Percentiles rank a stretch among this genome's conserved stretches.
phyloP scores from a whole-genome alignment of 768 basidiomycete genomes.

The Mycena latifolia region DNA sequence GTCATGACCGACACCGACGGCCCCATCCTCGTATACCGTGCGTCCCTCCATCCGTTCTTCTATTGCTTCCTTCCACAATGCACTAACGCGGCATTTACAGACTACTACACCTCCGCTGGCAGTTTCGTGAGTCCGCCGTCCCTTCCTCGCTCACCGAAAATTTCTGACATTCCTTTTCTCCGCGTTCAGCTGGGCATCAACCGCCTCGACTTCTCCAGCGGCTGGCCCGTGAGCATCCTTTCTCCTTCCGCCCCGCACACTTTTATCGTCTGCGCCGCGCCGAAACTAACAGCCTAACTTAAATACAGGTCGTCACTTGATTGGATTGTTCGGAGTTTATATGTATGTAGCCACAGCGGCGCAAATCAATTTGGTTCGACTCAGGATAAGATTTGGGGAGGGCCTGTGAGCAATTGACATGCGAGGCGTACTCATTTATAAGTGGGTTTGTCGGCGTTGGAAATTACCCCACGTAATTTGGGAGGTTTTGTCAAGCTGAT shows the following conservation, averaged over 20 bases:
- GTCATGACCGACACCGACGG: constrained; percentile 59
- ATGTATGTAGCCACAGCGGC: no score
- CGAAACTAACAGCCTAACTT: no score
- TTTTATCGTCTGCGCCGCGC: no score
- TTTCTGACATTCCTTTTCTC: not conserved
- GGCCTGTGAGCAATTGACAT: no score
- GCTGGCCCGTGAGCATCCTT: constrained; percentile 65
- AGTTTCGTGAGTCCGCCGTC: constrained; percentile 51
- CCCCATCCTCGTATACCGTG: constrained; percentile 58
- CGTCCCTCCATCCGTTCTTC: not conserved
- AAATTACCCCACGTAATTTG: no score
- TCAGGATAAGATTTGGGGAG: no score
- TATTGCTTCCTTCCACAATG: not conserved
- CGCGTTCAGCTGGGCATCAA: constrained; percentile 64
- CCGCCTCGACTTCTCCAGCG: constrained; percentile 59
- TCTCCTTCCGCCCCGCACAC: no score
- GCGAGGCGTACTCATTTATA: no score
- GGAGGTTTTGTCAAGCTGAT: no score
- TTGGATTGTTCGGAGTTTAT: not conserved
- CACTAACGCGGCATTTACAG: constrained; percentile 8
- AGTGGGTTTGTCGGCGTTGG: no score
- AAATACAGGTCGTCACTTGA: not conserved
- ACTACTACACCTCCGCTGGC: constrained; percentile 63
- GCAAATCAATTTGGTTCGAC: not conserved
- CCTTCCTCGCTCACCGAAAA: not conserved